Evolutionary conservation across 2,329 filamentous ascomycete species (phyloP).

Genomic region (Fusarium devonianum): DNA sequence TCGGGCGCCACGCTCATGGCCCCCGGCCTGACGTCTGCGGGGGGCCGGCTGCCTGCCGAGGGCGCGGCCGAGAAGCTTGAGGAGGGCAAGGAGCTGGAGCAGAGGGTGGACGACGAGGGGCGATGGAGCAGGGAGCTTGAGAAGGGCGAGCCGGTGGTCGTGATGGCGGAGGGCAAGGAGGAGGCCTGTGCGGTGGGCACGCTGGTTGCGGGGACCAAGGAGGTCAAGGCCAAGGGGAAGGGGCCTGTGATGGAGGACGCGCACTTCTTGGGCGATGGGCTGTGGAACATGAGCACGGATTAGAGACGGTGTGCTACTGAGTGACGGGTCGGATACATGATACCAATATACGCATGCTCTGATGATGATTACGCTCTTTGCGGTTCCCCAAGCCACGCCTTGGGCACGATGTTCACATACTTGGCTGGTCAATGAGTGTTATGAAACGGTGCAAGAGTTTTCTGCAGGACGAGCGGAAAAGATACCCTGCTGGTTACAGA

Average conservation of each 20-base stretch:
- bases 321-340: slow-evolving; percentile 21
- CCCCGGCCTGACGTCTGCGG: slow-evolving; percentile 84
- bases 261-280: slow-evolving; percentile 91
- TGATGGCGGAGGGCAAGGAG: slow-evolving; percentile 92
- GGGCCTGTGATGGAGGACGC: slow-evolving; percentile 92
- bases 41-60: slow-evolving; percentile 76
- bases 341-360: slow-evolving; percentile 25
- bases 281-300: slow-evolving; percentile 77
- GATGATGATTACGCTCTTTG: too few relatives aligned
- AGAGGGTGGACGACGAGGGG: slow-evolving; percentile 56
- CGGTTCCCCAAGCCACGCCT: too few relatives aligned
- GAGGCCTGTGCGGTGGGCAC: slow-evolving; percentile 88
- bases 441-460: too few relatives aligned
- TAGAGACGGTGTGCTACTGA: slow-evolving; percentile 37
- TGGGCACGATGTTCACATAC: too few relatives aligned
- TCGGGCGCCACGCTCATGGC: slow-evolving; percentile 96
- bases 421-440: too few relatives aligned
- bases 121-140: slow-evolving; percentile 72
- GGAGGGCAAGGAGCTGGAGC: slow-evolving; percentile 54
- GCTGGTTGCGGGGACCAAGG: slow-evolving; percentile 83
- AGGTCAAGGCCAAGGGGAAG: slow-evolving; percentile 94
- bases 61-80: slow-evolving; percentile 44
- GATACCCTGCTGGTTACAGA: too few relatives aligned
- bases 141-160: slow-evolving; percentile 83
- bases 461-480: too few relatives aligned